A percentile compares a stretch with the other conserved stretches of the same genome.
These are phyloP conservation scores for Telopea speciosissima DNA, from an alignment of 177 flowering plant genomes.

Conservation along the genomic window DNA sequence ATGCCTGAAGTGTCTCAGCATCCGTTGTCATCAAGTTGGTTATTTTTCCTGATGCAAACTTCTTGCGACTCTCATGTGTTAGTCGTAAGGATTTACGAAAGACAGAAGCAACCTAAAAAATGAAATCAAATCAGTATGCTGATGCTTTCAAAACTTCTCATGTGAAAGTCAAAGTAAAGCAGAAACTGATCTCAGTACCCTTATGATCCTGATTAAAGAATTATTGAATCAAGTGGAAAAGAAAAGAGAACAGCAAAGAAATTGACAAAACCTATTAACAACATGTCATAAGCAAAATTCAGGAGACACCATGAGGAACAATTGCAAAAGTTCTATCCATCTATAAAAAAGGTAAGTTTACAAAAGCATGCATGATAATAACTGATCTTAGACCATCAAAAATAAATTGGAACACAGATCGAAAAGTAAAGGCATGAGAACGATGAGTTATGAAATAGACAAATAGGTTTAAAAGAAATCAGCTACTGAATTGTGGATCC, in stretches of 20 bases:
- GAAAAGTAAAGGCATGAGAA: background rate
- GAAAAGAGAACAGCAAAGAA: too few species aligned
- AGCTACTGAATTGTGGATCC: background rate
- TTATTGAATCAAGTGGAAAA: background rate
- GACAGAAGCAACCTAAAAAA: conserved; percentile 81
- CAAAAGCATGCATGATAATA: background rate
- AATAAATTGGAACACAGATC: background rate
- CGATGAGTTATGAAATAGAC: background rate
- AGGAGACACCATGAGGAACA: too few species aligned
- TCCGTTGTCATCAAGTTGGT: conserved; percentile 98
- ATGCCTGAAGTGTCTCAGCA: conserved; percentile 92
- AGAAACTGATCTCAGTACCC: background rate
- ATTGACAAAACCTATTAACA: background rate
- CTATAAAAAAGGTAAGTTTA: background rate
- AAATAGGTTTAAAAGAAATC: background rate
- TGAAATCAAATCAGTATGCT: conserved; percentile 1
- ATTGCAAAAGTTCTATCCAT: background rate
- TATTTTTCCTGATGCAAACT: conserved; percentile 80
- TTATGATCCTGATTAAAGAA: background rate
- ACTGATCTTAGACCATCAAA: background rate
- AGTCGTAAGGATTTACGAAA: conserved; percentile 87
- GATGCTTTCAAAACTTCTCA: background rate
- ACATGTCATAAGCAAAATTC: background rate
- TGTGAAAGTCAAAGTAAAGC: background rate
- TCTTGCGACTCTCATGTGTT: conserved; percentile 79